Evolutionary conservation across 2,329 filamentous ascomycete genomes (phyloP), one percentile per base, ranked within the genome.

Genomic region (Berkeleyomyces rouxiae): DNA sequence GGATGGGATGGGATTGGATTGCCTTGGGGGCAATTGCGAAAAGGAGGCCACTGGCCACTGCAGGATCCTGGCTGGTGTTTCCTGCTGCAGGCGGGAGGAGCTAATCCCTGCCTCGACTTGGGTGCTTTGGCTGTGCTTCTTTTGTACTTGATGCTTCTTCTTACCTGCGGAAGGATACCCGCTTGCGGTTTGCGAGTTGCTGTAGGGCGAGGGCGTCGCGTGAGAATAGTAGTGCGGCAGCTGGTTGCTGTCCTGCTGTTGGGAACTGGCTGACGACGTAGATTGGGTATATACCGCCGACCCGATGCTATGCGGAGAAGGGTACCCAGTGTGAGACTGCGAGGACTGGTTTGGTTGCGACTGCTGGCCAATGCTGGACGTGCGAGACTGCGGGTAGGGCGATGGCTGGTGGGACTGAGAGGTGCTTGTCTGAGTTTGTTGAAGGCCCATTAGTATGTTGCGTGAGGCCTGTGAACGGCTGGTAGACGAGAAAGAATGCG

Each of bases 101-200:
- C 49, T 37, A 37, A 55, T 39, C 36, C 49, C 49, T 55, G 49
- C 31, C 23, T 7, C 23, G 44, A 13, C n/a, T 3, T 47, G n/a
- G 6, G n/a, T 9, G 44, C 3, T 16, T 1, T 23, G 23, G 2
- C 23, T 23, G 23, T 23, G 23, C 1, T 23, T 23, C 23, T 23
- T 23, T 23, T 47, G 44, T 13, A 47, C 1, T 47, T 13, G 6
- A 47, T 9, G 44, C 3, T 16, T 47, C 31, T 23, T 59, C 63
- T 79, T 76, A 93, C 89, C 88, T 78, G 88, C 87, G 71, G 90
- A 89, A 67, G 88, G 85, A 75, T 95, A 96, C 76, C 87, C 87
- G 74, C 86, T 88, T 62, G 87, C 84, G 65, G 86, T 83, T 75
- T 86, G 89, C 68, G 88, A 85, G 62, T 88, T 86, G 75, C 86